Base-by-base conservation (phyloP, 1,284 basidiomycete genomes). In the Ustilago sp. region DNA sequence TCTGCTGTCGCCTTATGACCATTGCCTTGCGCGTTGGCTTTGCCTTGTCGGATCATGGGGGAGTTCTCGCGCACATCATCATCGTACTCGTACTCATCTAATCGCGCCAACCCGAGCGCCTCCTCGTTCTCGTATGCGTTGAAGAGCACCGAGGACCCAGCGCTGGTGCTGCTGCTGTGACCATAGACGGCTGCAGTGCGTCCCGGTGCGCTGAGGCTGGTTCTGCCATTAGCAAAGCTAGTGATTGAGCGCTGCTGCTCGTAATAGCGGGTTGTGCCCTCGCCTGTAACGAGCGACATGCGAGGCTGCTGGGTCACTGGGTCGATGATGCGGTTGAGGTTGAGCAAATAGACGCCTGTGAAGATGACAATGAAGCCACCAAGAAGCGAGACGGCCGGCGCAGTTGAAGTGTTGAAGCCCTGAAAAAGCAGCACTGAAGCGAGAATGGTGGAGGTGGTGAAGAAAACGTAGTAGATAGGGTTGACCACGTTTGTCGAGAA, bases 401-500 rank as follows among this genome's bases (percentile, higher is more conserved):
- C 90, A 4, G 91, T 91, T 19, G 91, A 90, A 3, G 94, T 98
- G 88, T 98, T 95, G 89, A 99, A 93, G 1, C 96, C 96, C 88
- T 94, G 93, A 89, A 98, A 98, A 71, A 98, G 90, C 79, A 98
- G 94, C 75, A 98, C 91, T 59, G 95, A 98, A 0, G 96, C 95
- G 59, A 96, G 89, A 83, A 98, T 93, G 34, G 96, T 98, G 12
- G 93, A 93, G 2, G 94, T 94, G n/a, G 95, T 95, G 88, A 99
- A 99, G 87, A 94, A 93, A 86, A 98, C 96, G 85, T 96, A 98
- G 88, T 99, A 99, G 89, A 97, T 93, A 0, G 97, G 96, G 86
- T 99, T 99, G 67, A 99, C 95, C 50, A 98, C 94, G 85, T 98
- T 99, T 51, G 96, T 98, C 5, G 94, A 95, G 87, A 98, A 99